Evolutionary conservation across 345 rosid genomes (phyloP).

Genomic region (Rhodamnia rubescens): DNA sequence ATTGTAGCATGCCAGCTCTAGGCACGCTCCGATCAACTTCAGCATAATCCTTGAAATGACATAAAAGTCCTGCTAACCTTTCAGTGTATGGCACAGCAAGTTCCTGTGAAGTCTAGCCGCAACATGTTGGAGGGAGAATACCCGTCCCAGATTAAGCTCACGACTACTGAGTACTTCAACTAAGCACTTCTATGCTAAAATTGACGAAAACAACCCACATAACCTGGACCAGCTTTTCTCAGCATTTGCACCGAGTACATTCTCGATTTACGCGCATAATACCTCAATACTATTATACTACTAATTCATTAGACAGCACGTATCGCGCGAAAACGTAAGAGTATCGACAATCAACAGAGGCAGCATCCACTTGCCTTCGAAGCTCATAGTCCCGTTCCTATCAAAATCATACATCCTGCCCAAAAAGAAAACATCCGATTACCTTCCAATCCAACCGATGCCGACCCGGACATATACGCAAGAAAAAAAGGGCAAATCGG

Average conservation of each 20-base stretch:
- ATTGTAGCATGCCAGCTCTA: neutral
- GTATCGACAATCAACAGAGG: neutral
- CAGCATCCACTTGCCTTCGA: slow-evolving; percentile 24
- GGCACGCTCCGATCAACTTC: neutral
- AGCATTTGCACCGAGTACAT: neutral
- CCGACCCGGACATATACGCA: neutral
- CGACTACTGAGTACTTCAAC: neutral
- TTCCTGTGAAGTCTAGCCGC: neutral
- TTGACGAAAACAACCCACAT: neutral
- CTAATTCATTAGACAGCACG: neutral
- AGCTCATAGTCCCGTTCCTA: slow-evolving; percentile 60
- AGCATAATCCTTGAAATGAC: neutral
- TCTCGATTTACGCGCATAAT: neutral
- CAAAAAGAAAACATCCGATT: neutral
- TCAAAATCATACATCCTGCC: slow-evolving; percentile 69
- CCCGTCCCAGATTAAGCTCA: neutral
- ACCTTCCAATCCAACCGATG: neutral
- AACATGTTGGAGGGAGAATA: neutral
- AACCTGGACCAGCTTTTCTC: neutral
- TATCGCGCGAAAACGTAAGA: neutral
- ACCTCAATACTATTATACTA: neutral
- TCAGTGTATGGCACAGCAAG: neutral
- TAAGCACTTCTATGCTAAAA: neutral
- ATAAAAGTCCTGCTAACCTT: neutral
- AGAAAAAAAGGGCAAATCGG: neutral